Evolutionary conservation across 805 yeast species (phyloP), one percentile per base, ranked within the genome.

Genomic region (Starmerella floricola): DNA sequence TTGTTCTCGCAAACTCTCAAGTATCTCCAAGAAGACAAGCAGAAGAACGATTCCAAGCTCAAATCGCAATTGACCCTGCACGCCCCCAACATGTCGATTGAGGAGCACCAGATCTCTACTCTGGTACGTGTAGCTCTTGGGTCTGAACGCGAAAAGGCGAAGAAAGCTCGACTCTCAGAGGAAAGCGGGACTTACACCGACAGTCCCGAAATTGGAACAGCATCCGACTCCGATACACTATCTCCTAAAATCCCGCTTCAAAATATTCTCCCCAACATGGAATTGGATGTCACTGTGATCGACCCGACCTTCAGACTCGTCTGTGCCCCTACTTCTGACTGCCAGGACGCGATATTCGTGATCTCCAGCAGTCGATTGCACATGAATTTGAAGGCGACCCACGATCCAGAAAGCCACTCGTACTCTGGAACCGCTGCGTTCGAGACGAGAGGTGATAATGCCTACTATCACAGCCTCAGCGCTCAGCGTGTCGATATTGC

Each of bases 71-170:
- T 62, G 40, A 51, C 58, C 17, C 44, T 65, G 34, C 48, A 59
- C 18, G 55, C 64, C 1, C 69, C 69, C 2, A 61, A 63, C 8
- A 40, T 65, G n/a, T 61, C 65, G 33, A 39, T 64, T 8, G 62
- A 58, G 36, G 54, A 65, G 13, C 52, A 54, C 20, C 64, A 62
- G 39, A 44, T 63, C 15, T 60, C 64, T 1, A 32, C 56, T 2
- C 41, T 64, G n/a, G 40, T 60, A 34, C 49, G 50, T 31, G 50
- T 54, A 13, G 29, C 50, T 1, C 30, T 48, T 27, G 45, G 47
- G 2, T 31, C 40, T n/a, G 35, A 33, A 8, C 5, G 18, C 12
- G 18, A 31, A n/a, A 19, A 41, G 11, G 18, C 18, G 13, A 26
- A 27, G 28, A 31, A 27, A 8, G 20, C 34, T 29, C 24, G n/a